These are phyloP conservation scores for Boletus reticulatus DNA, from an alignment of 768 basidiomycete species.

Conservation along the genomic window DNA sequence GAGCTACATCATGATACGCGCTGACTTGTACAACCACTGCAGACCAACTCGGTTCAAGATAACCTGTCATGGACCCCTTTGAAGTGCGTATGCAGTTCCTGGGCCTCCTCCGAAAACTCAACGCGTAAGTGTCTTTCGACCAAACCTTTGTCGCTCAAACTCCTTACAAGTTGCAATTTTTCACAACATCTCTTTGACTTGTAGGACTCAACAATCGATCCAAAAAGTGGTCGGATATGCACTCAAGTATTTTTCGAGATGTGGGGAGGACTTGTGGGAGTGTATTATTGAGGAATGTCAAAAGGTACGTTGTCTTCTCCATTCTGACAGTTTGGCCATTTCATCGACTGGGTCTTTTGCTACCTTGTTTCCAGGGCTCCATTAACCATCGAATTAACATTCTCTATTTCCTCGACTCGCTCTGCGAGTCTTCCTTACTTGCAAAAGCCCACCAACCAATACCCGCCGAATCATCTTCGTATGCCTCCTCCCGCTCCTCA, in stretches of 20 bases:
- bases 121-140: constrained; percentile 44
- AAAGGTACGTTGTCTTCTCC: constrained; percentile 49
- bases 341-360: not conserved
- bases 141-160: not conserved
- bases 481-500: not conserved
- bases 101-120: constrained; percentile 55
- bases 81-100: constrained; percentile 78
- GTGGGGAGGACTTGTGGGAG: constrained; percentile 93
- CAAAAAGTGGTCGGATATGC: constrained; percentile 85
- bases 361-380: constrained; percentile 51
- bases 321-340: too few species aligned
- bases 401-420: constrained; percentile 84
- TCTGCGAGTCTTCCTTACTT: constrained; percentile 76
- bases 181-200: too few species aligned
- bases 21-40: too few species aligned
- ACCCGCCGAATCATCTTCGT: constrained; percentile 22
- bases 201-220: constrained; percentile 84
- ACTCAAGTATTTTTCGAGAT: constrained; percentile 77
- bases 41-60: too few species aligned
- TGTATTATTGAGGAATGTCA: constrained; percentile 89
- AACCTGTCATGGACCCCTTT: constrained; percentile 48
- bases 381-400: constrained; percentile 94
- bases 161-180: too few species aligned
- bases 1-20: too few species aligned
- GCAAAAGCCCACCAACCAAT: constrained; percentile 54